Conservation (phyloP, 2,329 filamentous ascomycete species). For the Colletotrichum coccodes region DNA sequence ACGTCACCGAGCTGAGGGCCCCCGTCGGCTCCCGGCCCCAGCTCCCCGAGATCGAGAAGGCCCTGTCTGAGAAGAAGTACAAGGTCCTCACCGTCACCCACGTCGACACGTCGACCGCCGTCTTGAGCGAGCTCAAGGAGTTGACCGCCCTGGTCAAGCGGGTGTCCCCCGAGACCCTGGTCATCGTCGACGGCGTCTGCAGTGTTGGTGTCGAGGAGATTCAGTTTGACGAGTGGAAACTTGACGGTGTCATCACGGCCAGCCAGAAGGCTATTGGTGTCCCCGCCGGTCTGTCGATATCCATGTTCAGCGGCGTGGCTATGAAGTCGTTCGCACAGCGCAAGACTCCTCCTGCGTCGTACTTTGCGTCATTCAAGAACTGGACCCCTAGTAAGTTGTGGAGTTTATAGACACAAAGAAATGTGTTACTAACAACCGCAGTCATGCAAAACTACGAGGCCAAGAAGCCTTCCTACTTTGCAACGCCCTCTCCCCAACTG, state of each 20-base stretch:
- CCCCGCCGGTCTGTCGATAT: constrained; percentile 92
- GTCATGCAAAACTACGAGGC: constrained; percentile 99
- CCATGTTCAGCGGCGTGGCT: constrained; percentile 91
- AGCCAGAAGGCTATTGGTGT: constrained; percentile 97
- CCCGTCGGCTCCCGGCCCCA: constrained; percentile 89
- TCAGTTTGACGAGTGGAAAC: constrained; percentile 91
- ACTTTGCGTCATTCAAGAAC: constrained; percentile 97
- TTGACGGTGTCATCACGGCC: constrained; percentile 93
- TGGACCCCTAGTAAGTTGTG: constrained; percentile 83
- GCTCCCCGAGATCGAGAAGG: constrained; percentile 87
- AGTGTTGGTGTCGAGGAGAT: constrained; percentile 97
- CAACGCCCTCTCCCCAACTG: constrained; percentile 93
- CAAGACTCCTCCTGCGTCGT: constrained; percentile 84
- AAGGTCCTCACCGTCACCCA: constrained; percentile 96
- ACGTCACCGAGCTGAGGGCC: constrained; percentile 89
- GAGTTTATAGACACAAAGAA: neutral
- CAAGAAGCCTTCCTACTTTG: constrained; percentile 97
- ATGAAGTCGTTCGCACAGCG: constrained; percentile 83
- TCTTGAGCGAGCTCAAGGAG: constrained; percentile 88
- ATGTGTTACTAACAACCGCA: constrained; percentile 42
- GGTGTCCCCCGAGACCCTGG: constrained; percentile 89
- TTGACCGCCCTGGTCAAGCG: constrained; percentile 84
- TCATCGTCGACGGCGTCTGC: constrained; percentile 96
- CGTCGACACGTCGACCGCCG: constrained; percentile 96
- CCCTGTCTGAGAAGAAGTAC: constrained; percentile 89